Conservation (phyloP, 2,329 filamentous ascomycete species). For the Venturia pyrina region DNA sequence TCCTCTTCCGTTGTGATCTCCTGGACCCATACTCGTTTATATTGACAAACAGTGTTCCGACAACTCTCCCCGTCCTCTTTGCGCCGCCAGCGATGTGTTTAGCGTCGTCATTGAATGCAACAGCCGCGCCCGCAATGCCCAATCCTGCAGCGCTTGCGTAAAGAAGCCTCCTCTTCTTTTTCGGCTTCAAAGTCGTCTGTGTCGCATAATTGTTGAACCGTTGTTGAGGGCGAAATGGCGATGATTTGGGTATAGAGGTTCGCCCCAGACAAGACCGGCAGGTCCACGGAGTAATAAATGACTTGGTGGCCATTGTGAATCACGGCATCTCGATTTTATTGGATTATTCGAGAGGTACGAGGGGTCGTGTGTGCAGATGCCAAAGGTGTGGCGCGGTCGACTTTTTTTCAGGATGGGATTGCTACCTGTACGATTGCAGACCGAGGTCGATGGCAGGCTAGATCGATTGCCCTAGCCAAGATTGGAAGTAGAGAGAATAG, state of each 20-base stretch:
- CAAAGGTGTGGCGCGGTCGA: not conserved
- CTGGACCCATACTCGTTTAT: constrained; percentile 66
- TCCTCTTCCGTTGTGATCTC: not conserved
- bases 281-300: constrained; percentile 7
- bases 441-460: not conserved
- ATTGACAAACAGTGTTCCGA: constrained; percentile 62
- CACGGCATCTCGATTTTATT: not conserved
- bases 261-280: constrained; percentile 11
- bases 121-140: constrained; percentile 27
- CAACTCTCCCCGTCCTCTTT: constrained; percentile 70
- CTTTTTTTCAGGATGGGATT: not conserved
- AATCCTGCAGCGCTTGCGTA: not conserved
- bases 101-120: constrained; percentile 54
- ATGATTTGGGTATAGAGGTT: not conserved
- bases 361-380: not conserved
- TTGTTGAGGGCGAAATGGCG: not conserved
- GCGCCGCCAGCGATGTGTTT: constrained; percentile 66
- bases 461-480: not conserved
- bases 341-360: not conserved
- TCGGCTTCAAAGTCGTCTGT: not conserved
- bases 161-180: constrained; percentile 8
- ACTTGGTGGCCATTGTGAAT: not conserved
- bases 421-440: not conserved
- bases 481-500: not conserved
- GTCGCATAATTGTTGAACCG: not conserved